phyloP scores from a whole-genome alignment of 2,329 filamentous ascomycete genomes.

The Erysiphe pulchra region DNA sequence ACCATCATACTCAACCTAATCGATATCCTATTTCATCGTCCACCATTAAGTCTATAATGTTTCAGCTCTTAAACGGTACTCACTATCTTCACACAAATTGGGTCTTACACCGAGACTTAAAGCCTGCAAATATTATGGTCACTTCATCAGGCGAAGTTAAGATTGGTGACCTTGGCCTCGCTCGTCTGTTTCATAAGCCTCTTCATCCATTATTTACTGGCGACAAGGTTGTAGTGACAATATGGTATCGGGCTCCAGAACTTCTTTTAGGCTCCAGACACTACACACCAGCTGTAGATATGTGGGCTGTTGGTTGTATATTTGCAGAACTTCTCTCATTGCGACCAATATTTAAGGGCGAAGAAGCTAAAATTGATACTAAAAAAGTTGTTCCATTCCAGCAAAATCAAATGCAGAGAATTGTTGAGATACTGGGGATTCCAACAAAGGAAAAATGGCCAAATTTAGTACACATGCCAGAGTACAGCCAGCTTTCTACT shows the following conservation, averaged over 20 bases:
- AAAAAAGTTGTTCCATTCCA: conserved; percentile 97
- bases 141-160: conserved; percentile 74
- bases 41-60: conserved; percentile 84
- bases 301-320: conserved; percentile 96
- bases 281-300: conserved; percentile 88
- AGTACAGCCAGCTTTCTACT: conserved; percentile 45
- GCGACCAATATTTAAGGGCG: conserved; percentile 89
- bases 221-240: conserved; percentile 95
- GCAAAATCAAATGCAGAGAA: conserved; percentile 96
- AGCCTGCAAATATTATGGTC: conserved; percentile 97
- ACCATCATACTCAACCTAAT: conserved; percentile 75
- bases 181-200: conserved; percentile 81
- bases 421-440: conserved; percentile 84
- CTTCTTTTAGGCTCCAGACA: conserved; percentile 78
- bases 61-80: conserved; percentile 81
- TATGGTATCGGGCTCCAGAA: conserved; percentile 95
- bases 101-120: conserved; percentile 90
- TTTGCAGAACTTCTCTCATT: conserved; percentile 82
- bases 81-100: conserved; percentile 91
- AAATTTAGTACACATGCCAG: conserved; percentile 59
- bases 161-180: conserved; percentile 82
- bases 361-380: conserved; percentile 95
- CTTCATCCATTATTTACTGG: conserved; percentile 76
- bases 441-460: conserved; percentile 81
- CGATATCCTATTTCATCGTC: conserved; percentile 68